Evolutionary conservation across 2,329 filamentous ascomycete species (phyloP).

Genomic region (Gaeumannomyces sp.): DNA sequence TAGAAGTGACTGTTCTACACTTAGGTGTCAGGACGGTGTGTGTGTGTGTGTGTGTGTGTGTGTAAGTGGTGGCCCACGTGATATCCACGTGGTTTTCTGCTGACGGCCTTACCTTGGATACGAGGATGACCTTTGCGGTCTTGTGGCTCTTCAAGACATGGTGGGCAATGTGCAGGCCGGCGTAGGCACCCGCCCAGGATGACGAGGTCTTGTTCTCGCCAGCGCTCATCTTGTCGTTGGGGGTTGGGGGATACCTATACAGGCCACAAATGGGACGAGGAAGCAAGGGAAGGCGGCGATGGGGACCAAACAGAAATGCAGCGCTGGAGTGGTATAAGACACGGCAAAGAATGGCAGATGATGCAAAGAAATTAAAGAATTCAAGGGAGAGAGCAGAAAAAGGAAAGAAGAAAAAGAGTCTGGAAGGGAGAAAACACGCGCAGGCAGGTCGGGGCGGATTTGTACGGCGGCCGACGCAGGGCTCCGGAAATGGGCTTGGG

Average conservation of each 20-base stretch:
- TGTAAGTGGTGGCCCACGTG: too few relatives aligned
- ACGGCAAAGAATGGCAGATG: background rate
- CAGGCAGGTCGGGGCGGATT: too few relatives aligned
- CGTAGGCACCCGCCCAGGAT: conserved; percentile 49
- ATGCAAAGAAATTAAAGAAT: background rate
- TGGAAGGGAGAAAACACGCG: too few relatives aligned
- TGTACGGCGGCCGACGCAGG: too few relatives aligned
- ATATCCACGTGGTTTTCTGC: background rate
- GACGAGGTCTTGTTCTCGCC: conserved; percentile 45
- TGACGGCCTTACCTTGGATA: conserved; percentile 41
- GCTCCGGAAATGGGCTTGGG: too few relatives aligned
- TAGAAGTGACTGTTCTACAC: conserved; percentile 49
- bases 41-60: too few relatives aligned
- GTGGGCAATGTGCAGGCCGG: conserved; percentile 47
- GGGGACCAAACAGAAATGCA: too few relatives aligned
- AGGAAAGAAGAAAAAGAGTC: background rate
- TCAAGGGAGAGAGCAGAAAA: conserved; percentile 1
- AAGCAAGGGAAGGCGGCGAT: background rate
- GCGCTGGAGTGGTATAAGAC: too few relatives aligned
- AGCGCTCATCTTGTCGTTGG: conserved; percentile 11
- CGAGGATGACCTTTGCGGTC: conserved; percentile 47
- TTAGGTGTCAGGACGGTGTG: background rate
- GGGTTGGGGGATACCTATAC: background rate
- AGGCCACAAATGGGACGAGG: background rate
- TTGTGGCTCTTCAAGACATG: conserved; percentile 44